Conservation (phyloP, 2,329 filamentous ascomycete genomes). For the Trichoderma arundinaceum region DNA sequence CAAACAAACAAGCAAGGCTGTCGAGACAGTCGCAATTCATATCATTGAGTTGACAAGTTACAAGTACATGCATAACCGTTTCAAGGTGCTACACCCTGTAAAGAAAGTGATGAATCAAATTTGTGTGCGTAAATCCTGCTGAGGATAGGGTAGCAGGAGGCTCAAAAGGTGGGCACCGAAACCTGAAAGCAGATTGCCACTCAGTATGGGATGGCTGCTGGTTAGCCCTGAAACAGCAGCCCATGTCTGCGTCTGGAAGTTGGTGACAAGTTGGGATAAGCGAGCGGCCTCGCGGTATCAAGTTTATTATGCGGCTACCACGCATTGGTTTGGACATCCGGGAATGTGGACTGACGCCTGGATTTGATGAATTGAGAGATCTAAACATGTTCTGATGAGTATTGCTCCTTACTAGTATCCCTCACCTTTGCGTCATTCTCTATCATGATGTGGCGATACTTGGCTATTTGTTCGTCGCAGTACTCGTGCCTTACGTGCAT, state of each 20-base stretch:
- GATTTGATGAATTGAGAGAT: not conserved
- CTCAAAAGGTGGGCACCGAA: not conserved
- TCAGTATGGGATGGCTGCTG: not conserved
- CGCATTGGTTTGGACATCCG: not conserved
- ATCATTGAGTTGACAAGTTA: conserved; percentile 3
- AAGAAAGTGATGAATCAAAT: conserved; percentile 1
- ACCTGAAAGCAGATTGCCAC: conserved; percentile 8
- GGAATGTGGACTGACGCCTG: not conserved
- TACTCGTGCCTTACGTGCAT: too few relatives aligned
- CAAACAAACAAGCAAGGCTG: not conserved
- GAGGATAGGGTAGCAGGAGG: not conserved
- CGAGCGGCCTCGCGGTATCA: not conserved
- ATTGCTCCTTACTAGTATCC: not conserved
- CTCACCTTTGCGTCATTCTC: not conserved
- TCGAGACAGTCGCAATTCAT: conserved; percentile 7
- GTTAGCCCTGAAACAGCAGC: conserved; percentile 19
- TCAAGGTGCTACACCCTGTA: not conserved
- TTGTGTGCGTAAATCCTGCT: conserved; percentile 10
- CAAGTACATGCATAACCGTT: not conserved
- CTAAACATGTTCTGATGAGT: not conserved
- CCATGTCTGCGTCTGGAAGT: conserved; percentile 8
- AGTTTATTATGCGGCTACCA: not conserved
- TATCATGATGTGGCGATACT: too few relatives aligned
- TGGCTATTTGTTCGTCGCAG: too few relatives aligned
- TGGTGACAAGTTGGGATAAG: conserved; percentile 15